Conservation (phyloP, 495 filamentous ascomycete genomes). For the Neurospora tetrasperma region DNA sequence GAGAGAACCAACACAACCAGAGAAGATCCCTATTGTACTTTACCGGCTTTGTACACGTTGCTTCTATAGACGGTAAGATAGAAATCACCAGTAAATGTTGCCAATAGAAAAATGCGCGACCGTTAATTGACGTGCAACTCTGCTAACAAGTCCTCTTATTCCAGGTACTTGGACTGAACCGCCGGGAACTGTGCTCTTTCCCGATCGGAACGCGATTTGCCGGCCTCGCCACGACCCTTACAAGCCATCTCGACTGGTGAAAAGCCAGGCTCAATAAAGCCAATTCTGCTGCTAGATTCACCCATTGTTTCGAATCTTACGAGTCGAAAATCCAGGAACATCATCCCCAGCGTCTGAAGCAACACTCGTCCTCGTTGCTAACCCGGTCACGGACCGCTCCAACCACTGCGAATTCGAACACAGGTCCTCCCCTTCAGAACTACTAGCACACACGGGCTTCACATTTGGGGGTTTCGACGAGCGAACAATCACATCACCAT, state of each 20-base stretch:
- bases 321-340: background rate
- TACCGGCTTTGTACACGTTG: background rate
- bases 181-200: background rate
- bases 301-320: background rate
- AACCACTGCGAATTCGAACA: background rate
- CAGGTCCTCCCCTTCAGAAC: background rate
- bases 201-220: background rate
- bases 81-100: background rate
- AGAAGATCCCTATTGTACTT: background rate
- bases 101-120: background rate
- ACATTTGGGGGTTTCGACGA: constrained; percentile 25
- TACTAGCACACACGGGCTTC: background rate
- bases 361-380: background rate
- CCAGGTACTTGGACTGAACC: background rate
- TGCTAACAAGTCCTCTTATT: background rate
- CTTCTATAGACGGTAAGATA: background rate
- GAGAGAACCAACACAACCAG: background rate
- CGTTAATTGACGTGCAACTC: background rate
- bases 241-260: background rate
- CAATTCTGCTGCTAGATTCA: background rate
- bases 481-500: constrained; percentile 32
- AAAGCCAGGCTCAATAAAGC: background rate
- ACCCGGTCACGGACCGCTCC: background rate
- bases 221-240: background rate
- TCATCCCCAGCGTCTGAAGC: background rate